Evolutionary conservation across 176 grass and related monocot genomes (phyloP).

Genomic region (Musa troglodytarum): DNA sequence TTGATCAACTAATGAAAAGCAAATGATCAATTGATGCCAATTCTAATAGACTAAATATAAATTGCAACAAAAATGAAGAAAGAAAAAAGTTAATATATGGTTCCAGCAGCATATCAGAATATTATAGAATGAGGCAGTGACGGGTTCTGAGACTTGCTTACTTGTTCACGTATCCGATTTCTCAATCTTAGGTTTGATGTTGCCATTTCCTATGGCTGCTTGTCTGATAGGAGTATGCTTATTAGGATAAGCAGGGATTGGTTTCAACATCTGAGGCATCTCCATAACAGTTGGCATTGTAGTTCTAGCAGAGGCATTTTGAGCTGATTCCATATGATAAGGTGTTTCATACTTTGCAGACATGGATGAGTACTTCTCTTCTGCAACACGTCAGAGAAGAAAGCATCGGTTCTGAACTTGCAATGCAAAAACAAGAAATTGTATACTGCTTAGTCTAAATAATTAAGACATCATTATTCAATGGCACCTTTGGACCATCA

Average conservation of each 20-base stretch:
- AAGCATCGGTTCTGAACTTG: not conserved
- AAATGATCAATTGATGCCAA: not conserved
- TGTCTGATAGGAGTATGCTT: constrained; percentile 39
- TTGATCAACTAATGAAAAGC: not conserved
- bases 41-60: not conserved
- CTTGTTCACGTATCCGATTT: constrained; percentile 15
- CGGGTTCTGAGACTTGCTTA: constrained; percentile 28
- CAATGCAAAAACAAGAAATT: not conserved
- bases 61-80: constrained; percentile 27
- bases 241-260: constrained; percentile 43
- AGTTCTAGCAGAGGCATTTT: constrained; percentile 43
- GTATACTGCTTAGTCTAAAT: not conserved
- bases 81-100: constrained; percentile 25
- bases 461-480: not conserved
- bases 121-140: constrained; percentile 18
- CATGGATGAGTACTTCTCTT: constrained; percentile 45
- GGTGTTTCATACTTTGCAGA: constrained; percentile 41
- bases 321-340: constrained; percentile 33
- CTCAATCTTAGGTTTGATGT: constrained; percentile 50
- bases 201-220: constrained; percentile 30
- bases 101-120: constrained; percentile 29
- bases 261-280: constrained; percentile 38
- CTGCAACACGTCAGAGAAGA: constrained; percentile 26
- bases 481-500: no score
- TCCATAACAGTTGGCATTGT: constrained; percentile 30